A percentile compares a stretch with the other conserved stretches of the same genome.
These are phyloP conservation scores for Phytopythium vexans DNA, from an alignment of 352 stramenopile genomes.

Conservation along the genomic window DNA sequence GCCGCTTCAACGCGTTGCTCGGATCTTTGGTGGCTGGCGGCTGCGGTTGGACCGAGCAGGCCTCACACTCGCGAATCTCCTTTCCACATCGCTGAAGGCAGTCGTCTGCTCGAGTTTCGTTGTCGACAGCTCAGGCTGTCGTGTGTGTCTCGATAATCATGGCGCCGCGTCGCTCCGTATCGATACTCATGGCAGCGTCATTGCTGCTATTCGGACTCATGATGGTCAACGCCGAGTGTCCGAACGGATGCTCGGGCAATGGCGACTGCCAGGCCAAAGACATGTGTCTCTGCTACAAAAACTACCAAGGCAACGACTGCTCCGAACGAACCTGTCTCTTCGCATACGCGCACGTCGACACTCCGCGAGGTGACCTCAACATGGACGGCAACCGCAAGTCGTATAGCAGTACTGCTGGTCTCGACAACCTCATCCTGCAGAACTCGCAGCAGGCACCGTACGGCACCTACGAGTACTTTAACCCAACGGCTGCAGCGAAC, in stretches of 20 bases:
- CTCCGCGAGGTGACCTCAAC: constrained; percentile 92
- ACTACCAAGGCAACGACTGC: constrained; percentile 81
- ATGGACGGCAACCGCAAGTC: constrained; percentile 42
- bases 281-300: constrained; percentile 86
- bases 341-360: constrained; percentile 88
- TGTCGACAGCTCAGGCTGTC: too few relatives aligned
- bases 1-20: too few relatives aligned
- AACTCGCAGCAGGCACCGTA: constrained; percentile 71
- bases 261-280: constrained; percentile 79
- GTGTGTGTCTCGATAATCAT: too few relatives aligned
- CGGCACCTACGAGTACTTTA: constrained; percentile 75
- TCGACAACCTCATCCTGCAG: too few relatives aligned
- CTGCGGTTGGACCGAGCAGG: too few relatives aligned
- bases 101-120: too few relatives aligned
- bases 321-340: constrained; percentile 81
- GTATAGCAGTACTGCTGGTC: constrained; percentile 31
- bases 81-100: too few relatives aligned
- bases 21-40: too few relatives aligned
- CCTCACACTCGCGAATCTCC: too few relatives aligned
- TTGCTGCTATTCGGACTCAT: constrained; percentile 16
- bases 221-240: constrained; percentile 45
- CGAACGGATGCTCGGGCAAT: constrained; percentile 79
- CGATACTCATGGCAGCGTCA: constrained; percentile 10
- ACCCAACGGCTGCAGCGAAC: constrained; percentile 26
- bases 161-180: not conserved